phyloP scores from a whole-genome alignment of 2,329 filamentous ascomycete genomes.

The Cercospora sojina region DNA sequence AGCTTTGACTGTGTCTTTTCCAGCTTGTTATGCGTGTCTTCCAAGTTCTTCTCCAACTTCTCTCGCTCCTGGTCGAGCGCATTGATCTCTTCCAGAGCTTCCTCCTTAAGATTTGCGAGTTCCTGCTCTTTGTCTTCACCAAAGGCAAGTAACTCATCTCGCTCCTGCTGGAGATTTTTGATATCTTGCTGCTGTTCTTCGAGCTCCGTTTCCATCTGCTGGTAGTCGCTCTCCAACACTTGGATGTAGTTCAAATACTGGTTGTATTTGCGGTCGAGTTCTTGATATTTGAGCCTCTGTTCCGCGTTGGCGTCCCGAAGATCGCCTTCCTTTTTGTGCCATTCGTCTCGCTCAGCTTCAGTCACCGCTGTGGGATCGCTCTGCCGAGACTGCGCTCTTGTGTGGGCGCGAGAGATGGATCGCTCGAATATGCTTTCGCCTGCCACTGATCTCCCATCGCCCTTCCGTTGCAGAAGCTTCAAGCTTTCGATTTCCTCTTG shows the following conservation, averaged over 20 bases:
- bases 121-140: slow-evolving; percentile 63
- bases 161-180: slow-evolving; percentile 74
- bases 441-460: slow-evolving; percentile 60
- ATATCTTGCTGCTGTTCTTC: slow-evolving; percentile 78
- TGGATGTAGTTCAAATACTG: slow-evolving; percentile 78
- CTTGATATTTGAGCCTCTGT: slow-evolving; percentile 84
- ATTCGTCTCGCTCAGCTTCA: slow-evolving; percentile 79
- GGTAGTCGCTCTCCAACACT: slow-evolving; percentile 64
- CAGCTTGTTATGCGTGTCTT: slow-evolving; percentile 51
- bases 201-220: slow-evolving; percentile 75
- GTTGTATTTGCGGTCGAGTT: slow-evolving; percentile 78
- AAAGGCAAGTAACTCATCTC: slow-evolving; percentile 78
- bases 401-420: slow-evolving; percentile 77
- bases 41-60: slow-evolving; percentile 30
- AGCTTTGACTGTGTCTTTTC: slow-evolving; percentile 66
- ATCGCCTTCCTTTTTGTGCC: slow-evolving; percentile 79
- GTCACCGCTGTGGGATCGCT: slow-evolving; percentile 69
- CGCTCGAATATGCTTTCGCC: slow-evolving; percentile 91
- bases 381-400: slow-evolving; percentile 70
- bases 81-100: slow-evolving; percentile 61
- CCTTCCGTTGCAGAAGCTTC: slow-evolving; percentile 79
- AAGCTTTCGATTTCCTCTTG: slow-evolving; percentile 97
- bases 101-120: slow-evolving; percentile 53
- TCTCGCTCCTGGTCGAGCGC: slow-evolving; percentile 48
- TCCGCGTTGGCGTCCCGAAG: slow-evolving; percentile 83